Evolutionary conservation across 2,329 filamentous ascomycete genomes (phyloP).

Genomic region (Chaetomium strumarium): DNA sequence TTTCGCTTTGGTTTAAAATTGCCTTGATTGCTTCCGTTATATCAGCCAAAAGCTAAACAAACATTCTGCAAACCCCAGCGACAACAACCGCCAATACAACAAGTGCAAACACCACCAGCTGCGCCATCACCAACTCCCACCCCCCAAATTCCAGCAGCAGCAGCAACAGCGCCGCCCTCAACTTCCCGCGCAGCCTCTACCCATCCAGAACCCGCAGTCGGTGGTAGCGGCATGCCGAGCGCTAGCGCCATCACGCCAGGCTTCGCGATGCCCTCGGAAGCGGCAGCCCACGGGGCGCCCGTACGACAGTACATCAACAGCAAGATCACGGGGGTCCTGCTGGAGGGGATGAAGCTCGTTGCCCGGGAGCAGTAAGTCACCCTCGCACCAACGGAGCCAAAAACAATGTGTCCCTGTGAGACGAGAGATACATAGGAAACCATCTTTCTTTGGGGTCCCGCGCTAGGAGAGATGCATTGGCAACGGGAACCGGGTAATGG

Average conservation of each 20-base stretch:
- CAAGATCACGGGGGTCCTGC: constrained; percentile 60
- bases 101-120: neutral
- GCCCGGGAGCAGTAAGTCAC: constrained; percentile 62
- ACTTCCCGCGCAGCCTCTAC: neutral
- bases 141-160: constrained; percentile 9
- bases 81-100: neutral
- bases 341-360: constrained; percentile 70
- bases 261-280: constrained; percentile 54
- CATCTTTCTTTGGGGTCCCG: neutral
- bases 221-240: neutral
- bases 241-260: neutral
- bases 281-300: constrained; percentile 60
- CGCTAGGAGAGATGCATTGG: neutral
- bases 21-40: neutral
- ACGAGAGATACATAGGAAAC: too few species aligned
- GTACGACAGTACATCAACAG: constrained; percentile 66
- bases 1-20: neutral
- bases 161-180: constrained; percentile 6
- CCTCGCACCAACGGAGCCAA: too few species aligned
- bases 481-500: neutral
- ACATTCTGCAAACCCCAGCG: neutral
- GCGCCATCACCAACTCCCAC: constrained; percentile 11
- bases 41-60: neutral
- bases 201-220: neutral
- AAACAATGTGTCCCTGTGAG: too few species aligned